These are phyloP conservation scores for Gossypium arboreum DNA, from an alignment of 345 rosid species.

Conservation along the genomic window DNA sequence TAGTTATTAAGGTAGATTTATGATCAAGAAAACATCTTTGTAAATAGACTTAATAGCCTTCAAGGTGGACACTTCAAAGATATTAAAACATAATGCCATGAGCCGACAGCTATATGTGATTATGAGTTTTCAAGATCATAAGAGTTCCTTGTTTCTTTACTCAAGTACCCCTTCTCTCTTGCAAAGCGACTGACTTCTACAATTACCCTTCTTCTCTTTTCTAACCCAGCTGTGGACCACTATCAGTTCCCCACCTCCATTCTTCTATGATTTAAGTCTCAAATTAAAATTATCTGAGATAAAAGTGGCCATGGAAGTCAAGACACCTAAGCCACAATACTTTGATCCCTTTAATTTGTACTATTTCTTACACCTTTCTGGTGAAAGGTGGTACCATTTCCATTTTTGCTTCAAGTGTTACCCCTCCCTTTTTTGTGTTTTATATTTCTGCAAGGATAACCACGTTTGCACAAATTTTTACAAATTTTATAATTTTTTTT, in stretches of 20 bases:
- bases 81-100: neutral
- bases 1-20: neutral
- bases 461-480: too few relatives aligned
- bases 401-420: neutral
- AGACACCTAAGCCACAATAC: neutral
- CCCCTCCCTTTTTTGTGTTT: neutral
- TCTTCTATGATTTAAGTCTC: too few relatives aligned
- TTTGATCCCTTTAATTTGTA: neutral
- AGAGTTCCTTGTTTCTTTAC: too few relatives aligned
- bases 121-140: too few relatives aligned
- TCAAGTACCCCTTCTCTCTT: neutral
- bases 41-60: neutral
- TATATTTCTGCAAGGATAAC: neutral
- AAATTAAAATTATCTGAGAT: neutral
- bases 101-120: neutral
- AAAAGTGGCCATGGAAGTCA: neutral
- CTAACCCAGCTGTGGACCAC: neutral
- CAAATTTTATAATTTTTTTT: neutral
- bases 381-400: neutral
- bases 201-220: neutral
- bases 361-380: neutral
- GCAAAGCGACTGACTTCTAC: neutral
- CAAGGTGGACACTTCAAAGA: neutral
- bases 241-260: neutral
- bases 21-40: neutral